These are phyloP conservation scores for Quambalaria eucalypti DNA, from an alignment of 1,284 basidiomycete genomes.

Conservation along the genomic window DNA sequence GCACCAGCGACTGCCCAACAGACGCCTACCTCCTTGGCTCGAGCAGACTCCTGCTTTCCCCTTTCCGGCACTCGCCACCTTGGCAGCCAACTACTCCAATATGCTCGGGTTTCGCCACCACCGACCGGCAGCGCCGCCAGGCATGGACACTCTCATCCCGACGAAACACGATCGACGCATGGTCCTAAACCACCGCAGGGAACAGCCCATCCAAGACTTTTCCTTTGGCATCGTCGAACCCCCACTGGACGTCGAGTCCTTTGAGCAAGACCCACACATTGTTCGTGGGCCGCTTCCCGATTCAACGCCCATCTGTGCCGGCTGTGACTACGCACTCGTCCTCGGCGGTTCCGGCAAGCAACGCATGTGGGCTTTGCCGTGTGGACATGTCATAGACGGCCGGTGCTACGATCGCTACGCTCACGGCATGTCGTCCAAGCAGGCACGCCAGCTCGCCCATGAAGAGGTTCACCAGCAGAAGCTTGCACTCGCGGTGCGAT, in stretches of 20 bases:
- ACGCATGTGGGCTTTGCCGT: slow-evolving; percentile 34
- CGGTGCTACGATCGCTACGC: slow-evolving; percentile 13
- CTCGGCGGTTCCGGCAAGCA: slow-evolving; percentile 24
- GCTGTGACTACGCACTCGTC: slow-evolving; percentile 27
- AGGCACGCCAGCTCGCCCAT: neutral
- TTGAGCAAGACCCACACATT: slow-evolving; percentile 25
- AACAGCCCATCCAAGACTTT: slow-evolving; percentile 5
- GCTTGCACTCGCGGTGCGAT: neutral
- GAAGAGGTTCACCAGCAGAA: neutral
- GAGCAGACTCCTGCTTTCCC: no score
- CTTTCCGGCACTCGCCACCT: neutral
- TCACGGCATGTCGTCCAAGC: neutral
- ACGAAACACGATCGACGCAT: neutral
- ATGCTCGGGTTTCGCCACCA: neutral
- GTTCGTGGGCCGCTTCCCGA: slow-evolving; percentile 32
- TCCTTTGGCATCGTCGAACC: slow-evolving; percentile 33
- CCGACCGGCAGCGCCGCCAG: neutral
- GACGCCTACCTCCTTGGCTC: no score
- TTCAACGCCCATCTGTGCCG: slow-evolving; percentile 36
- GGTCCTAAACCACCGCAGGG: neutral
- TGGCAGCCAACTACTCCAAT: neutral
- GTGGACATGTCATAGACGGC: slow-evolving; percentile 40
- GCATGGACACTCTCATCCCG: neutral
- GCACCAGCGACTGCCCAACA: no score
- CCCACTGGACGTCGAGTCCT: slow-evolving; percentile 35